Conservation (phyloP, 768 basidiomycete genomes). For the Collybia sordida region DNA sequence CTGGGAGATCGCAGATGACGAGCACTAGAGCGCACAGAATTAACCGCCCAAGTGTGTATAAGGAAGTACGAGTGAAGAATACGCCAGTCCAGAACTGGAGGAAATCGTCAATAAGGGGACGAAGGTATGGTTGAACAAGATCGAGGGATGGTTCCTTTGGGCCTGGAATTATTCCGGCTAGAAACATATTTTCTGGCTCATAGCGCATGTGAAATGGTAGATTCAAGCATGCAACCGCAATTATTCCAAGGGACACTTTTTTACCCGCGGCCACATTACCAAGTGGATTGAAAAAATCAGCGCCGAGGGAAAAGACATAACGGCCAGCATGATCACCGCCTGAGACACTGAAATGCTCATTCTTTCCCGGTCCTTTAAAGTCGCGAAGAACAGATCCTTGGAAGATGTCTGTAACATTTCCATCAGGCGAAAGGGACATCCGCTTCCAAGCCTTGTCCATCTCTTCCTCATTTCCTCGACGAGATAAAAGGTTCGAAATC, state of each 20-base stretch:
- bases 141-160: constrained; percentile 26
- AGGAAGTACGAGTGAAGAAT: constrained; percentile 14
- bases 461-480: constrained; percentile 18
- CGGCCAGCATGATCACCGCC: constrained; percentile 7
- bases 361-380: constrained; percentile 22
- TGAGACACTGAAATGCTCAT: constrained; percentile 10
- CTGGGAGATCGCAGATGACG: constrained; percentile 35
- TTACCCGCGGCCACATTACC: constrained; percentile 22
- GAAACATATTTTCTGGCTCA: constrained; percentile 28
- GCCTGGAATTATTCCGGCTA: constrained; percentile 32
- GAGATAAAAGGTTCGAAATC: constrained; percentile 17
- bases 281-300: constrained; percentile 35
- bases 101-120: constrained; percentile 23
- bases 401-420: constrained; percentile 21
- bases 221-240: constrained; percentile 33
- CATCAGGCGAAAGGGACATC: background rate
- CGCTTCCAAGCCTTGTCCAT: constrained; percentile 18
- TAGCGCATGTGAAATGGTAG: constrained; percentile 28
- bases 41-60: constrained; percentile 12
- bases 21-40: constrained; percentile 24
- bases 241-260: constrained; percentile 22
- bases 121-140: constrained; percentile 18
- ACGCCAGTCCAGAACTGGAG: constrained; percentile 30
- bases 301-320: constrained; percentile 23
- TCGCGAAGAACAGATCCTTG: constrained; percentile 15